Percentiles rank a stretch among this genome's conserved stretches.
Evolutionary conservation across 192 early-diverging fungal genomes (phyloP).

Genomic region (Coemansia sp.): DNA sequence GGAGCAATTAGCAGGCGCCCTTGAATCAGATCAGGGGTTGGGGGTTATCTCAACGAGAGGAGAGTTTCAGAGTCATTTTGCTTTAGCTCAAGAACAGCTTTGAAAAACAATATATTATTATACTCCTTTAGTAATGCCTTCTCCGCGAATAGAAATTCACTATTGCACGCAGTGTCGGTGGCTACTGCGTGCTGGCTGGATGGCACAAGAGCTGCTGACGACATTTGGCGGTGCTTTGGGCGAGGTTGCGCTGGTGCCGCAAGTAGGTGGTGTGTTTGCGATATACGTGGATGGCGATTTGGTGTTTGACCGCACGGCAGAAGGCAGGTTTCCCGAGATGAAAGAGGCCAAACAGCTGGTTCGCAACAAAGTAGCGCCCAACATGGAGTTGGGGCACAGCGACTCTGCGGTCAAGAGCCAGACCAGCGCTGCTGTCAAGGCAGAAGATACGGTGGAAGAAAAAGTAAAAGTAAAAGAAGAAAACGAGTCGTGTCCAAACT

Average conservation of each 20-base stretch:
- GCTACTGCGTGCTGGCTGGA: slow-evolving; percentile 68
- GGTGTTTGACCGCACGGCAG: slow-evolving; percentile 68
- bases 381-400: slow-evolving; percentile 70
- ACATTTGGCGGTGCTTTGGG: slow-evolving; percentile 68
- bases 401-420: slow-evolving; percentile 62
- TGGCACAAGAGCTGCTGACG: slow-evolving; percentile 69
- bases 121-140: slow-evolving; percentile 7
- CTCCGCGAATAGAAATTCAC: slow-evolving; percentile 52
- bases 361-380: slow-evolving; percentile 65
- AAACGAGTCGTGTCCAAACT: background rate
- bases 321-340: slow-evolving; percentile 73
- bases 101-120: too few species aligned
- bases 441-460: background rate
- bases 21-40: too few species aligned
- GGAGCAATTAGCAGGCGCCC: too few species aligned
- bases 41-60: too few species aligned
- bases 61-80: too few species aligned
- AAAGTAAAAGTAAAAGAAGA: background rate
- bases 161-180: slow-evolving; percentile 63
- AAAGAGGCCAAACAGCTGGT: slow-evolving; percentile 76
- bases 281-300: slow-evolving; percentile 31
- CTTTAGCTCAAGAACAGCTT: too few species aligned
- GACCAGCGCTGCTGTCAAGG: background rate
- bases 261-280: slow-evolving; percentile 47
- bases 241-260: slow-evolving; percentile 70